Percentiles rank a stretch among this genome's conserved stretches.
Evolutionary conservation across 2,329 filamentous ascomycete genomes (phyloP).

Genomic region (Cordyceps tenuipes): DNA sequence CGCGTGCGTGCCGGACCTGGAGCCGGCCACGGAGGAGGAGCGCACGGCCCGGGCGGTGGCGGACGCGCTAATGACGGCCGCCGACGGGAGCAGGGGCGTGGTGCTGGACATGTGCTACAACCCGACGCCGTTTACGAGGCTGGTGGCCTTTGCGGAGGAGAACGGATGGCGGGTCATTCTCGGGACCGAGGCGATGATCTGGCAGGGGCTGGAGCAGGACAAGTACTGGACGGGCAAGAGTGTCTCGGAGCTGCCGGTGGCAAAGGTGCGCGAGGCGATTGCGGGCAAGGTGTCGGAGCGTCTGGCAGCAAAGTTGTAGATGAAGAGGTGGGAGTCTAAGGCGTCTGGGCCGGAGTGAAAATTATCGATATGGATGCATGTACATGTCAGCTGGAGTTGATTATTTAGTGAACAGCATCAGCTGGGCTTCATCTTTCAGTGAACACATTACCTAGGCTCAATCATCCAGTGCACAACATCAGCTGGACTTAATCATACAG

Average conservation of each 20-base stretch:
- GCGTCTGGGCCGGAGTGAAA: background rate
- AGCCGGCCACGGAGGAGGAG: constrained; percentile 59
- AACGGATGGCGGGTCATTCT: constrained; percentile 66
- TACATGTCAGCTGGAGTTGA: no score
- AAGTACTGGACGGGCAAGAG: constrained; percentile 56
- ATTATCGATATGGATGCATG: background rate
- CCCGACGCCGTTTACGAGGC: constrained; percentile 58
- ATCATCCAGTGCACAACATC: no score
- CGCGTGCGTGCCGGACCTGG: constrained; percentile 67
- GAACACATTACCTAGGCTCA: no score
- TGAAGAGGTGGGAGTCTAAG: background rate
- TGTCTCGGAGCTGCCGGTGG: constrained; percentile 50
- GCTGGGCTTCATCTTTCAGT: no score
- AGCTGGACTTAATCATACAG: no score
- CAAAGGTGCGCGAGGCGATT: constrained; percentile 47
- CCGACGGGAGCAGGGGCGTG: constrained; percentile 51
- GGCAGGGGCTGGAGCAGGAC: constrained; percentile 65
- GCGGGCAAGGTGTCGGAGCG: constrained; percentile 30
- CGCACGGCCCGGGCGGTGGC: constrained; percentile 47
- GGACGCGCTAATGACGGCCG: constrained; percentile 37
- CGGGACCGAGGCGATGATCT: constrained; percentile 70
- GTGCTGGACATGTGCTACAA: constrained; percentile 82
- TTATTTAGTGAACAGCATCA: no score
- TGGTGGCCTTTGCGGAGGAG: constrained; percentile 51
- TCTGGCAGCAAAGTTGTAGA: constrained; percentile 21